Evolutionary conservation across 805 yeast species (phyloP).

Genomic region (Yamadazyma takamatsuzukensis): DNA sequence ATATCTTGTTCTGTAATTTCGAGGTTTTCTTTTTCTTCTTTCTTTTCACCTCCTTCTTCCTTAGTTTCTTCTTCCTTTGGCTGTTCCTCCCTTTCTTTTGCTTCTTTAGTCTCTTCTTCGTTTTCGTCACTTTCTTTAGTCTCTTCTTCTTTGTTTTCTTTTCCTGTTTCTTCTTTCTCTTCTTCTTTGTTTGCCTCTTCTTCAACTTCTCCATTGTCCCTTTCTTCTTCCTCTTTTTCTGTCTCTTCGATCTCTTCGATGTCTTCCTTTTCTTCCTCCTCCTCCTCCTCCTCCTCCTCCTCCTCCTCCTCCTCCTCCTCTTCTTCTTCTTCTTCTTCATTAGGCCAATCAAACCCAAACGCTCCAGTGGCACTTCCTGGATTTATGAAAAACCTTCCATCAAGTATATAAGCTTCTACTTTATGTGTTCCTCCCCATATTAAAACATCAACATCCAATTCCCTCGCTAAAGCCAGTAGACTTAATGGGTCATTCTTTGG

Average conservation of each 20-base stretch:
- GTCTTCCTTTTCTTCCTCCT: conserved; percentile 18
- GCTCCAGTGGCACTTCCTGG: conserved; percentile 99
- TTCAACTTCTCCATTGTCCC: conserved; percentile 21
- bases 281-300: conserved; percentile 25
- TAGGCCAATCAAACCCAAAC: conserved; percentile 57
- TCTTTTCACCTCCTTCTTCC: conserved; percentile 1
- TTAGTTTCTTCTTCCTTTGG: conserved; percentile 2
- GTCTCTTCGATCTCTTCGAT: conserved; percentile 44
- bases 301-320: conserved; percentile 27
- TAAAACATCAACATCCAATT: conserved; percentile 85
- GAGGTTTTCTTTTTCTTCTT: conserved; percentile 2
- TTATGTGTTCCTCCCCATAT: conserved; percentile 92
- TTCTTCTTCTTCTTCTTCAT: conserved; percentile 48
- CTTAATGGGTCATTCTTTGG: conserved; percentile 88
- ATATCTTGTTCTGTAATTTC: conserved; percentile 10
- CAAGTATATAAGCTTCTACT: conserved; percentile 90
- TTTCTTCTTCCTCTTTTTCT: conserved; percentile 26
- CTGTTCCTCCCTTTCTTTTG: conserved; percentile 18
- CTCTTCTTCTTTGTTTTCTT: conserved; percentile 45
- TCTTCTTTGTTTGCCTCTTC: conserved; percentile 22
- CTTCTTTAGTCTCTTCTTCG: conserved; percentile 24
- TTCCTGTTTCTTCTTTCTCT: conserved; percentile 12
- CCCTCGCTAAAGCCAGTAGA: conserved; percentile 76
- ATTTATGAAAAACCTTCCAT: conserved; percentile 89
- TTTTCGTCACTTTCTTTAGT: no score